phyloP scores from a whole-genome alignment of 441 rosid genomes.

The Bocquillonia castaneifolia region DNA sequence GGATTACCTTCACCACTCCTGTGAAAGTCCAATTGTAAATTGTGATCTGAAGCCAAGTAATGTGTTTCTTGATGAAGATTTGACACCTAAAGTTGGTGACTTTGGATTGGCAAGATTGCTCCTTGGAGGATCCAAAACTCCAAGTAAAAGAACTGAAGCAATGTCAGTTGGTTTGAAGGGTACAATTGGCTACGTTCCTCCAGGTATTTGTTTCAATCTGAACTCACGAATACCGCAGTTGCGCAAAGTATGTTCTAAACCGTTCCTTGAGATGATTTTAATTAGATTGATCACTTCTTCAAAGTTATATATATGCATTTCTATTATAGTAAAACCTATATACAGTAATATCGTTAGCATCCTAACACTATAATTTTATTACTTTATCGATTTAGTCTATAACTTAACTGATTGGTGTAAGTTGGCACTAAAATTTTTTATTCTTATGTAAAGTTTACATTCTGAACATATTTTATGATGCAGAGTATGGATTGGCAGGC shows the following conservation, averaged over 20 bases:
- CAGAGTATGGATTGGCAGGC: constrained; percentile 27
- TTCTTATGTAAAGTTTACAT: too few species aligned
- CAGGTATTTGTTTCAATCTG: constrained; percentile 29
- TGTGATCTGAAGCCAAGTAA: constrained; percentile 31
- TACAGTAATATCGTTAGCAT: too few species aligned
- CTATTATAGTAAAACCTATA: too few species aligned
- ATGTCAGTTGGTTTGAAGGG: constrained; percentile 35
- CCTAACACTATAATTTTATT: too few species aligned
- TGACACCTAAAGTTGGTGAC: constrained; percentile 31
- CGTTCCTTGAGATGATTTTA: too few species aligned
- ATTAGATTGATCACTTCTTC: too few species aligned
- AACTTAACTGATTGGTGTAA: too few species aligned
- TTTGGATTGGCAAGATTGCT: constrained; percentile 34
- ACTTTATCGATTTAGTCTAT: too few species aligned
- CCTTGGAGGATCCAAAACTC: constrained; percentile 18
- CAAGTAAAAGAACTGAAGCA: constrained; percentile 14
- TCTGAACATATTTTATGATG: neutral
- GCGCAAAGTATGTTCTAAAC: neutral
- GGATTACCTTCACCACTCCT: constrained; percentile 43
- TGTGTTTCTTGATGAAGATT: constrained; percentile 23
- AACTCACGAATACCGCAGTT: neutral
- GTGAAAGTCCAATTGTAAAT: constrained; percentile 32
- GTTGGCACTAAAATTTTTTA: too few species aligned
- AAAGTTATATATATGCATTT: too few species aligned
- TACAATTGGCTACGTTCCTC: constrained; percentile 41